Evolutionary conservation across 2,329 filamentous ascomycete genomes (phyloP), one percentile per base, ranked within the genome.

Genomic region (Neocucurbitaria cava): DNA sequence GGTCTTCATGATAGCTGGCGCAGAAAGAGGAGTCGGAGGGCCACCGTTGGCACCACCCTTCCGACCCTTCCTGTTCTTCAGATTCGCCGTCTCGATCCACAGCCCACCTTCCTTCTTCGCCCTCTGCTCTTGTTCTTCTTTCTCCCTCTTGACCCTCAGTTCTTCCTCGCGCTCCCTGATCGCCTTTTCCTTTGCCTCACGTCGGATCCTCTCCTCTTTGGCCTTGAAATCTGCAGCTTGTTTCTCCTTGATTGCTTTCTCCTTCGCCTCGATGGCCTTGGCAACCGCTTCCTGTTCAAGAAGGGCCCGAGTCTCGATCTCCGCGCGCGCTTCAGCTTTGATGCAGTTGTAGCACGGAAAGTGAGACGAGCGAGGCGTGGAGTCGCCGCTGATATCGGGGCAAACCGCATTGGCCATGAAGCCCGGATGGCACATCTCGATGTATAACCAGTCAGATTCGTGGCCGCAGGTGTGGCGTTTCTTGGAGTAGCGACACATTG

Each of bases 401-500:
- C 65, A 64, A 2, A 68, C 60, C 3, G 53, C 61, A 46, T 68
- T 64, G 54, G 50, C 56, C 46, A 67, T 46, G 45, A 58, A 52
- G 42, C 65, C 63, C 1, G 59, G 26, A 5, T 58, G 59, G 54
- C 66, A 69, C 63, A 65, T 59, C 31, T 66, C 62, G 49, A 69
- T 53, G 52, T 68, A 66, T 2, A 58, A 60, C 2, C 65, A 60
- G 43, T 64, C 63, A 1, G 54, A 59, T 45, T 45, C 33, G 55
- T 68, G 58, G 3, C 40, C 49, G 52, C 66, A 69, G 3, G 62
- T 66, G 46, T 68, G 64, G 7, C 47, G 36, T 30, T 69, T 69
- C 39, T 58, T 67, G 64, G 65, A 67, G 59, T 67, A 68, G 20
- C 49, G 51, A 47, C 66, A 69, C 66, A 69, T 69, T 36, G 6